A percentile compares a stretch with the other conserved stretches of the same genome.
Conservation (phyloP, 768 basidiomycete genomes). For the Kwoniella mangroviensis region DNA sequence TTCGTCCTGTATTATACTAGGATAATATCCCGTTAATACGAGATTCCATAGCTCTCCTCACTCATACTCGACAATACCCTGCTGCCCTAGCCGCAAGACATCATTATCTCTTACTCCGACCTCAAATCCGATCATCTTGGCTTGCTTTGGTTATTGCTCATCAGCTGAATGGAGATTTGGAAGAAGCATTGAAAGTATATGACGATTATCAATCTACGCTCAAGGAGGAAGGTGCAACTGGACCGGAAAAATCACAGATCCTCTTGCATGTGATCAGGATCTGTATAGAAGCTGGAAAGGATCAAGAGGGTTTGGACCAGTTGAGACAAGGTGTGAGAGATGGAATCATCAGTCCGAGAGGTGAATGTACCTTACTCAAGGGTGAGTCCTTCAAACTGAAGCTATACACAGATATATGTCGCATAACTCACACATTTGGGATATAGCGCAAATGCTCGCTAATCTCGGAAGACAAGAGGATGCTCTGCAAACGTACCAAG, state of each 20-base stretch:
- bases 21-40: constrained; percentile 92
- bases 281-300: constrained; percentile 48
- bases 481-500: constrained; percentile 79
- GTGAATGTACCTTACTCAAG: constrained; percentile 49
- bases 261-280: constrained; percentile 47
- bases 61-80: constrained; percentile 81
- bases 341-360: constrained; percentile 48
- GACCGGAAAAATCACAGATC: constrained; percentile 52
- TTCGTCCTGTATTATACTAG: constrained; percentile 60
- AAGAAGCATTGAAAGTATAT: constrained; percentile 72
- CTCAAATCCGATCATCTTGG: constrained; percentile 86
- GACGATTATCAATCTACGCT: constrained; percentile 72
- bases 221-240: constrained; percentile 64
- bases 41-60: constrained; percentile 85
- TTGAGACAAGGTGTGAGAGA: constrained; percentile 44
- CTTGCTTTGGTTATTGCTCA: constrained; percentile 84
- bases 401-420: background rate
- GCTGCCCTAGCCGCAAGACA: constrained; percentile 79
- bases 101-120: constrained; percentile 76
- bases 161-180: constrained; percentile 75
- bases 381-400: constrained; percentile 34
- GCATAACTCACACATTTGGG: background rate
- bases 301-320: constrained; percentile 48
- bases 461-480: constrained; percentile 68
- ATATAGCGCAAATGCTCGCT: constrained; percentile 74